These are phyloP conservation scores for Cyphellophora attinorum DNA, from an alignment of 2,329 filamentous ascomycete genomes.

Conservation along the genomic window DNA sequence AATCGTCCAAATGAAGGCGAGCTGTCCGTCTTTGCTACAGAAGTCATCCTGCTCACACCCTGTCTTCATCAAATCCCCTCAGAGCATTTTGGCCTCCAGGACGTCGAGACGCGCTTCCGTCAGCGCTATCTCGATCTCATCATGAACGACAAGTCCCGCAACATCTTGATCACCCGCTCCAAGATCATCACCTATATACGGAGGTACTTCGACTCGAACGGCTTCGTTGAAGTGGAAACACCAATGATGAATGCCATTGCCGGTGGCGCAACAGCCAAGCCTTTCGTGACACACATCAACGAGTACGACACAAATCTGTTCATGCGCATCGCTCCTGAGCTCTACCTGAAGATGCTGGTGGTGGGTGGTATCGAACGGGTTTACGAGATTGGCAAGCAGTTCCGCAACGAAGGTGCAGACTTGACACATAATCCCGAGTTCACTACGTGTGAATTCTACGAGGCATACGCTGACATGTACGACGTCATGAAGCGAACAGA, in stretches of 20 bases:
- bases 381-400: conserved; percentile 91
- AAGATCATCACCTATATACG: conserved; percentile 87
- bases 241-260: conserved; percentile 96
- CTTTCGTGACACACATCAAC: conserved; percentile 93
- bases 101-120: conserved; percentile 85
- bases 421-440: conserved; percentile 98
- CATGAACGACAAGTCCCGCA: conserved; percentile 81
- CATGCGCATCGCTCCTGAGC: conserved; percentile 87
- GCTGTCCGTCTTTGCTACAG: conserved; percentile 82
- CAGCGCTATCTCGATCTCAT: conserved; percentile 93
- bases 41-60: conserved; percentile 77
- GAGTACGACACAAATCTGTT: conserved; percentile 90
- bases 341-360: conserved; percentile 93
- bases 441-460: conserved; percentile 95
- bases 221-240: conserved; percentile 92
- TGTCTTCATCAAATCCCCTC: conserved; percentile 85
- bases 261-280: conserved; percentile 88
- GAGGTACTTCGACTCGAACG: conserved; percentile 73
- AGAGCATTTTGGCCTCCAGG: conserved; percentile 90
- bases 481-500: conserved; percentile 88
- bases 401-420: conserved; percentile 87
- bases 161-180: conserved; percentile 74
- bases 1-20: conserved; percentile 73
- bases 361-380: conserved; percentile 91
- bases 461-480: conserved; percentile 84